phyloP scores from a whole-genome alignment of 495 filamentous ascomycete genomes.

The Hypoxylon perforatum region DNA sequence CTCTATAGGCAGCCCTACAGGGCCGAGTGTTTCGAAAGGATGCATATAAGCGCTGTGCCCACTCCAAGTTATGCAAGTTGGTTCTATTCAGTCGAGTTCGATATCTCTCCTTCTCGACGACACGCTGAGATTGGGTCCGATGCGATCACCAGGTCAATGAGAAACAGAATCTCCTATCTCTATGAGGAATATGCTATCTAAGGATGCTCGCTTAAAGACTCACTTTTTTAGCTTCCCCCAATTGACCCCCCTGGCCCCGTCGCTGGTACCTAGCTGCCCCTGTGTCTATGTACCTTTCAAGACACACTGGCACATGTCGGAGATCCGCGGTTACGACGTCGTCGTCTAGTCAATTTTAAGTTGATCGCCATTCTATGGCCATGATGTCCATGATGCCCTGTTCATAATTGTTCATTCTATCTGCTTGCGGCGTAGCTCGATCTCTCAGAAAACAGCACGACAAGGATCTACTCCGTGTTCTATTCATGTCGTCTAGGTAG shows the following conservation, averaged over 20 bases:
- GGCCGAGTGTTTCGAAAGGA: conserved; percentile 10
- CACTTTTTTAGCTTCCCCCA: background rate
- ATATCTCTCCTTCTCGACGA: background rate
- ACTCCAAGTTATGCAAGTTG: background rate
- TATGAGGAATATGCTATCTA: background rate
- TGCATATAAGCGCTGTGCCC: conserved; percentile 25
- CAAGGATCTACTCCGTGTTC: conserved; percentile 10
- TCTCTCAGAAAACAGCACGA: background rate
- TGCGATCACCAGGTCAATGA: conserved; percentile 1
- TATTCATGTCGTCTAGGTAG: conserved; percentile 3
- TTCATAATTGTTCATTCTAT: background rate
- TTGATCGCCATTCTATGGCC: background rate
- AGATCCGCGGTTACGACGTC: background rate
- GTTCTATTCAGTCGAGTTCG: conserved; percentile 4
- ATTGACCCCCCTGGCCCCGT: conserved; percentile 7
- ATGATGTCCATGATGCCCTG: background rate
- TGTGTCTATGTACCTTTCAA: background rate
- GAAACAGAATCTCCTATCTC: background rate
- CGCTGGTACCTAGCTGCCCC: background rate
- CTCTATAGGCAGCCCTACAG: conserved; percentile 12
- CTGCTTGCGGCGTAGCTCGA: background rate
- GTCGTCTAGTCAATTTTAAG: background rate
- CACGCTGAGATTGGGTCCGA: conserved; percentile 6
- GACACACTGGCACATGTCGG: background rate
- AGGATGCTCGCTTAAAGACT: conserved; percentile 26